Conservation (phyloP, 257 asterid genomes). For the Petunia secreta region DNA sequence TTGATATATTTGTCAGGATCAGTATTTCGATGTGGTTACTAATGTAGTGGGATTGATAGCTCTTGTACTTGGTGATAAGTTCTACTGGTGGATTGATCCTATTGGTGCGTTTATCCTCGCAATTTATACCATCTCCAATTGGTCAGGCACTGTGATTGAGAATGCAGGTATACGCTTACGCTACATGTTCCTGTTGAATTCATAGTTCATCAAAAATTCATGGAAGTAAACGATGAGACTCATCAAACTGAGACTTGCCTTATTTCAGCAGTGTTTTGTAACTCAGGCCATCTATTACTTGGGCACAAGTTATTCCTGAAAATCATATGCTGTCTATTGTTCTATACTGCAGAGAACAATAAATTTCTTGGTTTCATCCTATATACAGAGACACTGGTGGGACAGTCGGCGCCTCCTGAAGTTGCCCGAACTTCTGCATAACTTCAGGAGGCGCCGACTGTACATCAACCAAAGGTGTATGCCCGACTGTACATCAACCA, state of each 20-base stretch:
- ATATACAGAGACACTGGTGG: constrained; percentile 56
- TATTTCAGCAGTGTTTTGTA: not conserved
- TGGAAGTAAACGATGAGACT: not conserved
- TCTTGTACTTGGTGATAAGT: constrained; percentile 48
- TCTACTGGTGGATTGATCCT: constrained; percentile 61
- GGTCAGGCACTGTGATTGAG: constrained; percentile 38
- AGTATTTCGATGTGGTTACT: constrained; percentile 50
- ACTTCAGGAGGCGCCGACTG: too few relatives aligned
- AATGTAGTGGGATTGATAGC: constrained; percentile 45
- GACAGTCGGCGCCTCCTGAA: constrained; percentile 76
- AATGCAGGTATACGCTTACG: constrained; percentile 32
- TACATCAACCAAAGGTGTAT: too few relatives aligned
- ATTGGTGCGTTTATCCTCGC: constrained; percentile 48
- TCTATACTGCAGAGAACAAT: not conserved
- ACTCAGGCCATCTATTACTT: not conserved
- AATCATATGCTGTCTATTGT: not conserved
- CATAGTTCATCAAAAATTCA: not conserved
- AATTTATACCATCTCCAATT: constrained; percentile 35
- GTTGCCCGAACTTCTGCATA: too few relatives aligned
- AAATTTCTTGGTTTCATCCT: not conserved
- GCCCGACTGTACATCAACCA: too few relatives aligned
- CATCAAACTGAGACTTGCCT: not conserved
- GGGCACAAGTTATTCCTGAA: too few relatives aligned
- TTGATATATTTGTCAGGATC: constrained; percentile 21
- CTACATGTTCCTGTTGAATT: not conserved